phyloP scores from a whole-genome alignment of 371 early-diverging fungal genomes.

The Conidiobolus incongruus region DNA sequence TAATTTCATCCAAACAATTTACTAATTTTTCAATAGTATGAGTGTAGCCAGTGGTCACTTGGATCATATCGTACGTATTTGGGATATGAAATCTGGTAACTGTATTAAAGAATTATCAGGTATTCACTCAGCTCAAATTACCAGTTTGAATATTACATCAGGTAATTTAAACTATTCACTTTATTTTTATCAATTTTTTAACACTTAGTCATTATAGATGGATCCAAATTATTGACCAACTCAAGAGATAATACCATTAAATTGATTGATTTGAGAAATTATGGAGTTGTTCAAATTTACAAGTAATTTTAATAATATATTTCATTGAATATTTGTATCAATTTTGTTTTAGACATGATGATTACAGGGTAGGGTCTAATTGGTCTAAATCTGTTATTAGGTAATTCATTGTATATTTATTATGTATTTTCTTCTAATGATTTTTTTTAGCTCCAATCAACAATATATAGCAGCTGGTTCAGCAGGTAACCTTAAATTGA shows the following conservation, averaged over 20 bases:
- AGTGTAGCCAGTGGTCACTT: slow-evolving; percentile 78
- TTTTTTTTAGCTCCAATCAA: slow-evolving; percentile 51
- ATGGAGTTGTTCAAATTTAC: slow-evolving; percentile 37
- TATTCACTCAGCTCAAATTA: slow-evolving; percentile 71
- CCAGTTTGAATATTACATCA: slow-evolving; percentile 49
- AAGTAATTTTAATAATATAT: slow-evolving; percentile 16
- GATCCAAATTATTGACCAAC: slow-evolving; percentile 55
- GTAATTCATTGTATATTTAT: slow-evolving; percentile 10
- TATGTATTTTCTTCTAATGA: slow-evolving; percentile 1
- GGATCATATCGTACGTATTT: slow-evolving; percentile 72
- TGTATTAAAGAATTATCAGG: slow-evolving; percentile 61
- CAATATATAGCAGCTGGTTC: slow-evolving; percentile 63
- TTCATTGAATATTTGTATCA: neutral
- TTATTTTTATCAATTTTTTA: neutral
- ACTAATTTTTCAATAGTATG: slow-evolving; percentile 11
- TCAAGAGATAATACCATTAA: slow-evolving; percentile 83
- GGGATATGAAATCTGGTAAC: slow-evolving; percentile 70
- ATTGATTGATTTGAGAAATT: slow-evolving; percentile 57
- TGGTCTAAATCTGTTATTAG: slow-evolving; percentile 73
- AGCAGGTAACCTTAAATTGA: slow-evolving; percentile 25
- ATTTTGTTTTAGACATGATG: slow-evolving; percentile 27
- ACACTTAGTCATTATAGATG: slow-evolving; percentile 17
- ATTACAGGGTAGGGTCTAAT: slow-evolving; percentile 58
- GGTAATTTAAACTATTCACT: slow-evolving; percentile 14
- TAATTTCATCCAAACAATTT: neutral